A percentile compares a stretch with the other conserved stretches of the same genome.
These are phyloP conservation scores for Hygrocybe coccinea DNA, from an alignment of 768 basidiomycete genomes.

Conservation along the genomic window DNA sequence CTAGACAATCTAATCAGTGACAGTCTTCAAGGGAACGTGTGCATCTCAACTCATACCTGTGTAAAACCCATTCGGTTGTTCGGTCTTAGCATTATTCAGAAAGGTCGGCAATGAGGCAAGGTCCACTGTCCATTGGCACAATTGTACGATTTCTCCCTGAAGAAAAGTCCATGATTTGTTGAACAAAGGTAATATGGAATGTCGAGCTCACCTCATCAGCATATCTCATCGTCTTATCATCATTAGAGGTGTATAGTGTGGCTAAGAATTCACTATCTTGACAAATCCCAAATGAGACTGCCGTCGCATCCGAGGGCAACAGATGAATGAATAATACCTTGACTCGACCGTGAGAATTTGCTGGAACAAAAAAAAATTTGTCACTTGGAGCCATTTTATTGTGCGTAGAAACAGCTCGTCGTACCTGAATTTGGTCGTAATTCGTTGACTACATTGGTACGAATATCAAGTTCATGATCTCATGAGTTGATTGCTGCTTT, in stretches of 20 bases:
- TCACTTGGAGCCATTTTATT: constrained; percentile 11
- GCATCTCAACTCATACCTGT: constrained; percentile 48
- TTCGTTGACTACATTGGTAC: constrained; percentile 70
- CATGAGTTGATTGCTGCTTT: background rate
- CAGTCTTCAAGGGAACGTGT: background rate
- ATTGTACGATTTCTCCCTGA: constrained; percentile 58
- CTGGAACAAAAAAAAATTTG: constrained; percentile 30
- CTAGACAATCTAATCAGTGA: constrained; percentile 30
- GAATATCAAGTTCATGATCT: constrained; percentile 16
- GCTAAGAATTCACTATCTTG: constrained; percentile 76
- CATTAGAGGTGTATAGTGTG: constrained; percentile 73
- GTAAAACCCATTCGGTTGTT: constrained; percentile 64
- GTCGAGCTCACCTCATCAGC: constrained; percentile 53
- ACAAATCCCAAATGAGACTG: background rate
- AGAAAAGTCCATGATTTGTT: background rate
- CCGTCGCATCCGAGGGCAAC: background rate
- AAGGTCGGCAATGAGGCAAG: constrained; percentile 73
- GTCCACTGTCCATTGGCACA: constrained; percentile 88
- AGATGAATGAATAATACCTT: constrained; percentile 34
- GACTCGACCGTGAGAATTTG: constrained; percentile 67
- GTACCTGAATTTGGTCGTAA: constrained; percentile 81
- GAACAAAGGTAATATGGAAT: no score
- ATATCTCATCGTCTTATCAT: constrained; percentile 74
- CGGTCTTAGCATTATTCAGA: constrained; percentile 57
- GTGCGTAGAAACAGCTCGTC: constrained; percentile 18